Percentiles rank a stretch among this genome's conserved stretches.
Conservation (phyloP, 139 green algal species). For the Chlorella sp. region DNA sequence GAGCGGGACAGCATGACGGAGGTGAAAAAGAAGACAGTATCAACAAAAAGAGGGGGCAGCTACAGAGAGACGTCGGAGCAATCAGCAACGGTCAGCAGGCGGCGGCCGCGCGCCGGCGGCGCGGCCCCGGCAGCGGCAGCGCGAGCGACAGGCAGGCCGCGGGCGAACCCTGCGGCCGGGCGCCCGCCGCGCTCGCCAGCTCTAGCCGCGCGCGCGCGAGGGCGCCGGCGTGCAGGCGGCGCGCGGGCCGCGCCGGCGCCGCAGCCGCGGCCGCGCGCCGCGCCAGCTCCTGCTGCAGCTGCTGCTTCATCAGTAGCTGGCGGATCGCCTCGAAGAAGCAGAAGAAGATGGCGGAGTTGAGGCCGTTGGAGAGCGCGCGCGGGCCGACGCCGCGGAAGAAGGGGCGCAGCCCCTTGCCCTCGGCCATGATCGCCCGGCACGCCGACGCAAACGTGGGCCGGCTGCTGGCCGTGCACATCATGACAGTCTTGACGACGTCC, state of each 20-base stretch:
- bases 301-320: background rate
- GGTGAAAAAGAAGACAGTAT: background rate
- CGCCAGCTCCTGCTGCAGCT: background rate
- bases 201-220: background rate
- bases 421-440: constrained; percentile 42
- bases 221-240: background rate
- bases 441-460: constrained; percentile 65
- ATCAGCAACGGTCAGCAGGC: background rate
- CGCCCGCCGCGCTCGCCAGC: background rate
- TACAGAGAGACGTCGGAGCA: background rate
- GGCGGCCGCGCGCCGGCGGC: background rate
- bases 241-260: background rate
- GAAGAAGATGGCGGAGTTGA: constrained; percentile 94
- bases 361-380: constrained; percentile 78
- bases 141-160: constrained; percentile 44
- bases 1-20: background rate
- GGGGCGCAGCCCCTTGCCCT: constrained; percentile 39
- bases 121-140: constrained; percentile 9
- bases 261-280: background rate
- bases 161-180: constrained; percentile 13
- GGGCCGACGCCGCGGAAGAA: constrained; percentile 81
- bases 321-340: constrained; percentile 87
- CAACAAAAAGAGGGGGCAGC: background rate
- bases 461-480: constrained; percentile 83
- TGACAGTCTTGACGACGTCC: constrained; percentile 95